Percentiles rank a stretch among this genome's conserved stretches.
Evolutionary conservation across 345 rosid species (phyloP).

Genomic region (Zanthoxylum bungeanum): DNA sequence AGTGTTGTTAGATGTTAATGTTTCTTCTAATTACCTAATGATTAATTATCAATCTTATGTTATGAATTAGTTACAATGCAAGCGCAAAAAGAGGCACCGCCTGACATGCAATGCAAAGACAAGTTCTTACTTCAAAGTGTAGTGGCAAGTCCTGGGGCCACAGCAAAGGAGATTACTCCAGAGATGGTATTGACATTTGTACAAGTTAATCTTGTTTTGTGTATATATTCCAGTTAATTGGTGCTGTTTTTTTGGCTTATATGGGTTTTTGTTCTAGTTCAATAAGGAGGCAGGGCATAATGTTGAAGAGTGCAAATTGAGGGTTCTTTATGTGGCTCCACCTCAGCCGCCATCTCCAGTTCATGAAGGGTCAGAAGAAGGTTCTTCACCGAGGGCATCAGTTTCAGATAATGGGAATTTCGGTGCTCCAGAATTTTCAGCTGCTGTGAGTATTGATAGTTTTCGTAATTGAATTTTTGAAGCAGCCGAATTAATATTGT

Average conservation of each 20-base stretch:
- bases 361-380: conserved; percentile 81
- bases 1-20: background rate
- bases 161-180: conserved; percentile 58
- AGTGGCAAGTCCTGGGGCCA: conserved; percentile 47
- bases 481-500: background rate
- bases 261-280: conserved; percentile 40
- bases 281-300: conserved; percentile 56
- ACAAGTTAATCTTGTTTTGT: background rate
- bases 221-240: background rate
- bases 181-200: conserved; percentile 52
- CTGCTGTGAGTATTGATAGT: conserved; percentile 52
- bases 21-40: conserved; percentile 3
- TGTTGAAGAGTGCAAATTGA: conserved; percentile 73
- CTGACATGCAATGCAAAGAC: conserved; percentile 87
- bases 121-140: conserved; percentile 82
- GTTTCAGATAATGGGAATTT: conserved; percentile 54
- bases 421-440: conserved; percentile 43
- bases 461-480: background rate
- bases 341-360: conserved; percentile 78
- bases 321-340: conserved; percentile 77
- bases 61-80: conserved; percentile 74
- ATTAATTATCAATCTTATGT: conserved; percentile 9
- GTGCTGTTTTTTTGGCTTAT: conserved; percentile 8
- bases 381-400: conserved; percentile 70
- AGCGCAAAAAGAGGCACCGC: conserved; percentile 80